Percentiles rank a stretch among this genome's conserved stretches.
These are phyloP conservation scores for Filobasidium floriforme DNA, from an alignment of 768 basidiomycete genomes.

Conservation along the genomic window DNA sequence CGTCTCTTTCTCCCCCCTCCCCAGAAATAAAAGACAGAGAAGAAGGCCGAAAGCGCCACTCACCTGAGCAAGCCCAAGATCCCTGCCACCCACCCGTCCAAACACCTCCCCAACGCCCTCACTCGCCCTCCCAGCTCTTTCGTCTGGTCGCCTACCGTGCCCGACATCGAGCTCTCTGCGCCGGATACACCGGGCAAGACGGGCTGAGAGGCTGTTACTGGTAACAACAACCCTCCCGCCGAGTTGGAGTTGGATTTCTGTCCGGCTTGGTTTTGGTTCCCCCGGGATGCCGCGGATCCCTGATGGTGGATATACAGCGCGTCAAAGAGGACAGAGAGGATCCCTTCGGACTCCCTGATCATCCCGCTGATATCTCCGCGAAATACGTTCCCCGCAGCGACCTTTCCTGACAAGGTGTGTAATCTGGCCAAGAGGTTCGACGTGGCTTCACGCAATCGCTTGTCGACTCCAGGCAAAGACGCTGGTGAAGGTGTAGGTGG, in stretches of 20 bases:
- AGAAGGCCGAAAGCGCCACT: background rate
- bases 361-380: conserved; percentile 6
- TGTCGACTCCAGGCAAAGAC: no score
- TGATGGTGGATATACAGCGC: no score
- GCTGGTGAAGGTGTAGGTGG: no score
- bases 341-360: background rate
- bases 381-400: conserved; percentile 22
- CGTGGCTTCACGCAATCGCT: conserved; percentile 13
- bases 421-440: conserved; percentile 23
- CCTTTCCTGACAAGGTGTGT: conserved; percentile 26
- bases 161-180: no score
- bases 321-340: no score
- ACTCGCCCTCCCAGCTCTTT: conserved; percentile 9
- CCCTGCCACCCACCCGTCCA: conserved; percentile 35
- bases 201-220: no score
- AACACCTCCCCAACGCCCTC: background rate
- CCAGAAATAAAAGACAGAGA: background rate
- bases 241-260: no score
- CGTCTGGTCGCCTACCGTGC: conserved; percentile 3
- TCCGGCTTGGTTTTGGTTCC: no score
- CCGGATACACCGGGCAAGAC: no score
- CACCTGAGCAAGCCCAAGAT: conserved; percentile 32
- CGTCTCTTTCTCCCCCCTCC: background rate
- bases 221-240: no score
- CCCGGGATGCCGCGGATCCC: no score